Evolutionary conservation across 768 basidiomycete genomes (phyloP).

Genomic region (Lactifluus echinatus): DNA sequence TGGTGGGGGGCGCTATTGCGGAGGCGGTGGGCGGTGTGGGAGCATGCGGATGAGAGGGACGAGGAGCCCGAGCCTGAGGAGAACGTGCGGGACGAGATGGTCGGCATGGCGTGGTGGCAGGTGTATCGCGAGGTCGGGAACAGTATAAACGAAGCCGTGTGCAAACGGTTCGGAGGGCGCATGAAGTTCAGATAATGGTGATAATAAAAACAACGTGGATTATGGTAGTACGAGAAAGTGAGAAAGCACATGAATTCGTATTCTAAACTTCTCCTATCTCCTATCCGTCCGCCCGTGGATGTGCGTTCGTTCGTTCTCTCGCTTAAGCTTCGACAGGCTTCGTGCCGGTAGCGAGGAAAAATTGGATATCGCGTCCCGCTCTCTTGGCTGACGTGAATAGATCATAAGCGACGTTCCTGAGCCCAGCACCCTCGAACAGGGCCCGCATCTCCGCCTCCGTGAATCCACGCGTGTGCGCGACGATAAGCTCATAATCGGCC

Average conservation of each 20-base stretch:
- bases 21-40: slow-evolving; percentile 52
- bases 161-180: slow-evolving; percentile 63
- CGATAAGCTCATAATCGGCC: slow-evolving; percentile 34
- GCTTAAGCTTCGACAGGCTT: neutral
- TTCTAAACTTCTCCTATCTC: no score
- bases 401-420: slow-evolving; percentile 34
- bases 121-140: slow-evolving; percentile 63
- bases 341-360: slow-evolving; percentile 12
- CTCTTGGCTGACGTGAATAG: slow-evolving; percentile 5
- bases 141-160: slow-evolving; percentile 55
- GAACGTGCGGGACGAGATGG: slow-evolving; percentile 28
- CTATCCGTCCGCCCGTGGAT: no score
- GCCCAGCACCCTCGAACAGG: slow-evolving; percentile 45
- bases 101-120: slow-evolving; percentile 76
- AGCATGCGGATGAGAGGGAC: slow-evolving; percentile 29
- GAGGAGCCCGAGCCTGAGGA: slow-evolving; percentile 29
- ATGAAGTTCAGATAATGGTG: slow-evolving; percentile 51
- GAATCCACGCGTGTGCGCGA: slow-evolving; percentile 50
- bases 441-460: slow-evolving; percentile 38
- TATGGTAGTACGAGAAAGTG: no score
- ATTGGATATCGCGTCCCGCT: slow-evolving; percentile 3
- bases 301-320: no score
- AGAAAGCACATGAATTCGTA: no score
- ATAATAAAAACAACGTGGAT: no score
- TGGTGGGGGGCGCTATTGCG: slow-evolving; percentile 77